These are phyloP conservation scores for Hordeum marinum DNA, from an alignment of 176 grass and related monocot genomes.

Conservation along the genomic window DNA sequence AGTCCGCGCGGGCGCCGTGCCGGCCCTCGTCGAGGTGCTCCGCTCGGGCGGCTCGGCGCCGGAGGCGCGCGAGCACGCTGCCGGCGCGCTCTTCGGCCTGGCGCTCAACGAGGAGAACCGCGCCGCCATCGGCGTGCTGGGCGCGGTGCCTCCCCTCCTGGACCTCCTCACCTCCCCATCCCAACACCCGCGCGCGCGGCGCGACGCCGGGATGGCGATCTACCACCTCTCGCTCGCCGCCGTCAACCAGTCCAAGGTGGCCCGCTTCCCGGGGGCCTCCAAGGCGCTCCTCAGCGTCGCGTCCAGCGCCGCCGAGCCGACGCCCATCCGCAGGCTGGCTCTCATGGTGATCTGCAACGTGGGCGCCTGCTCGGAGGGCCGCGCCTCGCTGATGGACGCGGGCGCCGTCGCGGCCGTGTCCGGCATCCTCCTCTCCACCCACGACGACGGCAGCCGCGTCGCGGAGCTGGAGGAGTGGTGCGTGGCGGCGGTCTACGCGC, in stretches of 20 bases:
- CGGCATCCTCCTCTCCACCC: constrained; percentile 23
- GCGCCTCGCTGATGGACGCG: constrained; percentile 72
- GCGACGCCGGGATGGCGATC: constrained; percentile 78
- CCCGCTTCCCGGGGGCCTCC: constrained; percentile 45
- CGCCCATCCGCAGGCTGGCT: constrained; percentile 46
- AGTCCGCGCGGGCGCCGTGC: constrained; percentile 60
- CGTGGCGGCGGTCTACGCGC: constrained; percentile 68
- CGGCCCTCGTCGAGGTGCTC: constrained; percentile 65
- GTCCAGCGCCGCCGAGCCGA: constrained; percentile 9
- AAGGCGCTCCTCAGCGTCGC: constrained; percentile 48
- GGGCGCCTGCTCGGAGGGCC: constrained; percentile 51
- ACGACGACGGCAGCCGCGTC: not conserved
- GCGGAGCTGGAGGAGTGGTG: constrained; percentile 59
- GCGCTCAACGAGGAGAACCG: constrained; percentile 80
- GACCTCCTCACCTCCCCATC: constrained; percentile 45
- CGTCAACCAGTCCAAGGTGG: constrained; percentile 71
- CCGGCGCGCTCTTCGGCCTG: constrained; percentile 70
- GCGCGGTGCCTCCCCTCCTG: constrained; percentile 66
- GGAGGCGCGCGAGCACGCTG: constrained; percentile 75
- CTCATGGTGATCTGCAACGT: constrained; percentile 89
- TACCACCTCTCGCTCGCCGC: constrained; percentile 74
- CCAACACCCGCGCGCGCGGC: constrained; percentile 32
- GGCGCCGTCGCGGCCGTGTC: constrained; percentile 46
- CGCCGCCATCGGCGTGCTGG: constrained; percentile 80
- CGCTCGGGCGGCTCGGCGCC: not conserved